phyloP scores from a whole-genome alignment of 2,329 filamentous ascomycete species.

The Colletotrichum ledebouriae region DNA sequence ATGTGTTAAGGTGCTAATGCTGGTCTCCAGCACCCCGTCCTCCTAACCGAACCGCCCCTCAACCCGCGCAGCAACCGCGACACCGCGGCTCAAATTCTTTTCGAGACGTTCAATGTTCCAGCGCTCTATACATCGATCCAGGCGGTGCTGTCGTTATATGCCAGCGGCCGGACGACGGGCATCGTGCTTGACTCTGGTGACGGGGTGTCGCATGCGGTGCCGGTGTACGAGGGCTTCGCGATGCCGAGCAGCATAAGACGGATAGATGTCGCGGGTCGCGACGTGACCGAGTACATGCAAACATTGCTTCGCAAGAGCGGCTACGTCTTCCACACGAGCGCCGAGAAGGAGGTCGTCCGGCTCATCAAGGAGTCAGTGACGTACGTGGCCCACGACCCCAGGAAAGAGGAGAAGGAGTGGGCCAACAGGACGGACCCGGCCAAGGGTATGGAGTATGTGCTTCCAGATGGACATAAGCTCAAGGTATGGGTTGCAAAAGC shows the following conservation, averaged over 20 bases:
- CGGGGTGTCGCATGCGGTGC: conserved; percentile 96
- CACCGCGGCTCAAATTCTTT: conserved; percentile 95
- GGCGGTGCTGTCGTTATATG: conserved; percentile 95
- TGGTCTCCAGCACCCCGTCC: conserved; percentile 81
- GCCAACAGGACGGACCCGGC: conserved; percentile 78
- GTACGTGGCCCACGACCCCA: conserved; percentile 91
- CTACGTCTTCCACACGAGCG: conserved; percentile 95
- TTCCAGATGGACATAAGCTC: conserved; percentile 94
- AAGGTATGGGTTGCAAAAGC: conserved; percentile 70
- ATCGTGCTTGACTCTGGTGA: conserved; percentile 96
- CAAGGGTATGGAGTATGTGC: conserved; percentile 86
- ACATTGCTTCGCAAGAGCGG: conserved; percentile 90
- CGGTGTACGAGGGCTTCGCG: conserved; percentile 97
- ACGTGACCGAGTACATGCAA: conserved; percentile 97
- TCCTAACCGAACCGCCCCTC: conserved; percentile 94
- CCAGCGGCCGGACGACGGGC: conserved; percentile 94
- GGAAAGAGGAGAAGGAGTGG: conserved; percentile 98
- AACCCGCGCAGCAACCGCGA: conserved; percentile 97
- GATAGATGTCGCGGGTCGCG: conserved; percentile 95
- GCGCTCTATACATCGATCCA: conserved; percentile 97
- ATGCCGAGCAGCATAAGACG: conserved; percentile 95
- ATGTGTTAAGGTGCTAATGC: conserved; percentile 42
- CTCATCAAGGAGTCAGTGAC: conserved; percentile 96
- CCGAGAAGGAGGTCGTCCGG: conserved; percentile 98
- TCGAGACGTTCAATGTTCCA: conserved; percentile 98